Evolutionary conservation across 345 rosid genomes (phyloP), one percentile per base, ranked within the genome.

Genomic region (Eucalyptus pauciflora): DNA sequence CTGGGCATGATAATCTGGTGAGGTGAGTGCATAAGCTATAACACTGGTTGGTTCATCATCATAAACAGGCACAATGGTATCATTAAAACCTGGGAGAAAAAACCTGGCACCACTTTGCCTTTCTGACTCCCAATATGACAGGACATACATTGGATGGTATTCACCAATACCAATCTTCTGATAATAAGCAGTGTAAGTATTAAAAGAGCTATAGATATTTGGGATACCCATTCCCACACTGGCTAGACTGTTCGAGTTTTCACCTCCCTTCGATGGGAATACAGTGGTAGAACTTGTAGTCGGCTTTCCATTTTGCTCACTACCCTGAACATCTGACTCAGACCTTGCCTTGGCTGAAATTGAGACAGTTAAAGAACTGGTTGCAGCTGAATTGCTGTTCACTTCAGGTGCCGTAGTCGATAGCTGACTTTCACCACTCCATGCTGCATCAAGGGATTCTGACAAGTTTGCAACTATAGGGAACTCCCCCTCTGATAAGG

Each of bases 11-110:
- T 97, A 98, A 45, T 94, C 97, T 24, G 95, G 90, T 48, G 99
- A 97, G 51, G 88, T 89, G 89, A 98, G 96, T 29, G 97, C 97
- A 92, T 97, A 95, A 10, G 99, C 94, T 91, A 98, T 96, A 86
- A 96, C 91, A 91, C 99, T 98, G 69, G 99, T 95, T 49, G 97
- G 99, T 86, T 98, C 99, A 86, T 98, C 99, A 88, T 98, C 99
- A 83, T 94, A 97, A 86, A 98, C 96, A 69, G 99, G 97, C 71
- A 97, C 95, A 87, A 98, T 90, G 8, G 94, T 93, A 43, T 95
- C 97, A 93, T 94, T 92, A 20, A 90, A 88, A 81, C 99, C 98
- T 49, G 97, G 98, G 88, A 97, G 93, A 76, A 95, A 94, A 88
- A 94, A 91, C 94, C 97, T 93, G 29, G 97, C 98, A 87, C 97